These are phyloP conservation scores for Extremus antarcticus DNA, from an alignment of 495 filamentous ascomycete species.

Conservation along the genomic window DNA sequence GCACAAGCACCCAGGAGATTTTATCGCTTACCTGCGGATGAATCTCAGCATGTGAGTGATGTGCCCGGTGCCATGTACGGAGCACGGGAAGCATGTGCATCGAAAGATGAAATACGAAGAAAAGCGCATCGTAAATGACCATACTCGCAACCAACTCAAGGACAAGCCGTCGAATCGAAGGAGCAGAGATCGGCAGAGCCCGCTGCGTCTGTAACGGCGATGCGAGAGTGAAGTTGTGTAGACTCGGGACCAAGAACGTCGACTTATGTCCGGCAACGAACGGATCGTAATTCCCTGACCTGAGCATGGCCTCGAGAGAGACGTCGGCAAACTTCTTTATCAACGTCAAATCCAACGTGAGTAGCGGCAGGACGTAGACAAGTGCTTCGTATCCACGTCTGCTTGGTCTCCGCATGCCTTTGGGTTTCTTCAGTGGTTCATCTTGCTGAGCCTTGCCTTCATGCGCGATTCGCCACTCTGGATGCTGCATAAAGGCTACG, in stretches of 20 bases:
- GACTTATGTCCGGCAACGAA: neutral
- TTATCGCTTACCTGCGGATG: no score
- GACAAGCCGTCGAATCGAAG: slow-evolving; percentile 22
- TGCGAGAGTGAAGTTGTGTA: slow-evolving; percentile 24
- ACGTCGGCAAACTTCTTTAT: slow-evolving; percentile 31
- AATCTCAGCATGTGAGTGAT: slow-evolving; percentile 27
- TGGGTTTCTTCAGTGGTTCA: neutral
- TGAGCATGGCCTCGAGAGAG: slow-evolving; percentile 16
- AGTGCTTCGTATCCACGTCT: slow-evolving; percentile 17
- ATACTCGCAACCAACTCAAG: slow-evolving; percentile 22
- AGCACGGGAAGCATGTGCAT: slow-evolving; percentile 23
- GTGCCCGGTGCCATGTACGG: slow-evolving; percentile 17
- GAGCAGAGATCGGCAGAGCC: slow-evolving; percentile 19
- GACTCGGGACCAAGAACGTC: slow-evolving; percentile 23
- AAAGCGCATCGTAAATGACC: slow-evolving; percentile 29
- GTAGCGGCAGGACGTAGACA: slow-evolving; percentile 22
- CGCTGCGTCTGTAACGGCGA: slow-evolving; percentile 27
- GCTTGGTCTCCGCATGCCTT: no score
- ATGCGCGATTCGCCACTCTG: slow-evolving; percentile 19
- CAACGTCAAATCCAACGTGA: slow-evolving; percentile 25
- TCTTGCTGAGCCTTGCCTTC: no score
- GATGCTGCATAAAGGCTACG: slow-evolving; percentile 19
- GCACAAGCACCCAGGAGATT: no score
- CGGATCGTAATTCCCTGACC: slow-evolving; percentile 24
- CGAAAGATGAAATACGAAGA: slow-evolving; percentile 30